Evolutionary conservation across 2,329 filamentous ascomycete genomes (phyloP).

Genomic region (Cytospora leucostoma): DNA sequence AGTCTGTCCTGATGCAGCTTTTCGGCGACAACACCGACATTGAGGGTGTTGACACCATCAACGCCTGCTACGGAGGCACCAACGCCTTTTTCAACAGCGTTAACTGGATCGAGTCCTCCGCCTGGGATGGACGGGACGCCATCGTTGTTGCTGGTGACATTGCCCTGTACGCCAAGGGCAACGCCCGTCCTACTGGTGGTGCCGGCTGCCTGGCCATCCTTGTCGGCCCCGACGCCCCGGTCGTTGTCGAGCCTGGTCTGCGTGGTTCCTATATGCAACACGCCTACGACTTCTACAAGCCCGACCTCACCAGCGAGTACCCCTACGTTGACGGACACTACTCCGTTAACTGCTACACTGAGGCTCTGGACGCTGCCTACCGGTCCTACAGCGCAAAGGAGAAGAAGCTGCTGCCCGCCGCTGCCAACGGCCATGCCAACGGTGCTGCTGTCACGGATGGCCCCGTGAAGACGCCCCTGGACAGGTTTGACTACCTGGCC

Average conservation of each 20-base stretch:
- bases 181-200: constrained; percentile 78
- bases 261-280: constrained; percentile 81
- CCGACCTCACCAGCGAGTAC: constrained; percentile 84
- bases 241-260: constrained; percentile 76
- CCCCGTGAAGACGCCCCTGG: constrained; percentile 62
- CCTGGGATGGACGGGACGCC: constrained; percentile 80
- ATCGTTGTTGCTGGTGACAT: constrained; percentile 82
- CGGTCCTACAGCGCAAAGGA: constrained; percentile 78
- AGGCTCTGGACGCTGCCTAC: constrained; percentile 80
- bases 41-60: constrained; percentile 80
- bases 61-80: constrained; percentile 85
- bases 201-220: constrained; percentile 78
- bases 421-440: constrained; percentile 53
- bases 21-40: constrained; percentile 83
- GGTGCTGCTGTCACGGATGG: constrained; percentile 56
- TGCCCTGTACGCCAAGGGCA: constrained; percentile 82
- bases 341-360: constrained; percentile 79
- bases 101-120: constrained; percentile 86
- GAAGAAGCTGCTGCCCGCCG: constrained; percentile 52
- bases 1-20: constrained; percentile 84
- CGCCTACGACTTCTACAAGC: constrained; percentile 90
- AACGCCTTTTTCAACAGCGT: constrained; percentile 81
- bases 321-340: constrained; percentile 83
- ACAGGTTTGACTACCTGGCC: constrained; percentile 80
- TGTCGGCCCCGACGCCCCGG: constrained; percentile 74